Conservation (phyloP, 2,329 filamentous ascomycete genomes). For the Xylariaceae sp. region DNA sequence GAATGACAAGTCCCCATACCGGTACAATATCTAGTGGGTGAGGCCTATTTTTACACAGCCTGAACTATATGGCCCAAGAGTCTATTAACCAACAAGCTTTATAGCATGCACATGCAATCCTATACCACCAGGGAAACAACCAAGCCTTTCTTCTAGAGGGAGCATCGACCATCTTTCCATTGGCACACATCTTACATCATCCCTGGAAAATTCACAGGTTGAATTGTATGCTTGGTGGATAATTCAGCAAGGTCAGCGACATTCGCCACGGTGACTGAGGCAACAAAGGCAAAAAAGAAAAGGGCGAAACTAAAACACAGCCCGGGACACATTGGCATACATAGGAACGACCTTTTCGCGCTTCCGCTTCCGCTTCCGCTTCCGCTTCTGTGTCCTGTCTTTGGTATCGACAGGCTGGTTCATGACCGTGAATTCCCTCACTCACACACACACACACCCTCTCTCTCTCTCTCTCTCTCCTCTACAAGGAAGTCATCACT, state of each 20-base stretch:
- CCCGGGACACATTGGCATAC: slow-evolving; percentile 2
- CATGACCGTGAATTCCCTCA: neutral
- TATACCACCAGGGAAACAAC: no score
- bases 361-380: neutral
- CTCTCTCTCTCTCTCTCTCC: neutral
- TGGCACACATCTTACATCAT: neutral
- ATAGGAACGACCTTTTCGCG: neutral
- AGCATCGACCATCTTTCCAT: no score
- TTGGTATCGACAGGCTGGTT: neutral
- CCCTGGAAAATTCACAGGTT: neutral
- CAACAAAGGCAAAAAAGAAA: slow-evolving; percentile 10
- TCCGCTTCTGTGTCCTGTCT: neutral
- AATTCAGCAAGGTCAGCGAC: slow-evolving; percentile 6
- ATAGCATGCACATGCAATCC: neutral
- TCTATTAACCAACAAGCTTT: neutral
- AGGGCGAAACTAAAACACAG: slow-evolving; percentile 1
- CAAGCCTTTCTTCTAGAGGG: no score
- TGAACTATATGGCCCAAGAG: neutral
- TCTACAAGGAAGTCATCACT: neutral
- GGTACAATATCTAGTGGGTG: neutral
- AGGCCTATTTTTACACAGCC: neutral
- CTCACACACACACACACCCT: no score
- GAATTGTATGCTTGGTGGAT: slow-evolving; percentile 5
- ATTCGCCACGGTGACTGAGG: slow-evolving; percentile 1
- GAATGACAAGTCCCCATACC: no score